A percentile compares a stretch with the other conserved stretches of the same genome.
These are phyloP conservation scores for Oehlia diaphana DNA, from an alignment of 192 early-diverging fungal genomes.

Conservation along the genomic window DNA sequence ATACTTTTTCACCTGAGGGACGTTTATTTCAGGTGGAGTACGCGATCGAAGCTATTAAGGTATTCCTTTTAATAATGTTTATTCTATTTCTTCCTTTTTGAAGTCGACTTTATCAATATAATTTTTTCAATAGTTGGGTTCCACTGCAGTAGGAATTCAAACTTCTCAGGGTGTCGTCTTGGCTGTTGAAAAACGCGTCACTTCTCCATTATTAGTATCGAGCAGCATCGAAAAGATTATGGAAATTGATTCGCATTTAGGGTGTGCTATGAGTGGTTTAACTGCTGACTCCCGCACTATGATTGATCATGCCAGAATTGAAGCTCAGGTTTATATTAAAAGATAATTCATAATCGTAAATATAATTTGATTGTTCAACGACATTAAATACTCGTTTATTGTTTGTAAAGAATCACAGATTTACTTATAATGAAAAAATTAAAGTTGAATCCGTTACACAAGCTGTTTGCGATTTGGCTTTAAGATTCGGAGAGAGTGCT, in stretches of 20 bases:
- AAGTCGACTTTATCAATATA: not conserved
- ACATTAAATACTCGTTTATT: not conserved
- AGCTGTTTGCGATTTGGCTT: constrained; percentile 95
- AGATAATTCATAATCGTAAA: not conserved
- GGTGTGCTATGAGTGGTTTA: constrained; percentile 96
- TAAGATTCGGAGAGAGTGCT: constrained; percentile 97
- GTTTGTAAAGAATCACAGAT: constrained; percentile 78
- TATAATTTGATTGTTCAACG: not conserved
- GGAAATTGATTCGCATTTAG: constrained; percentile 94
- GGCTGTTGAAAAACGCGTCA: constrained; percentile 97
- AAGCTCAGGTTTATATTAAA: constrained; percentile 76
- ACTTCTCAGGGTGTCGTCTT: constrained; percentile 91
- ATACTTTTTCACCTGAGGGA: constrained; percentile 99
- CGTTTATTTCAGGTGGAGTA: constrained; percentile 99
- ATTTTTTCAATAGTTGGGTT: constrained; percentile 70
- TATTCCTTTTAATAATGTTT: constrained; percentile 25
- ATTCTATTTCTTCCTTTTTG: not conserved
- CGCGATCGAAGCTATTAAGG: constrained; percentile 99
- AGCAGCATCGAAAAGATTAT: constrained; percentile 98
- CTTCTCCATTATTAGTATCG: constrained; percentile 88
- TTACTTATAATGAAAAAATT: constrained; percentile 93
- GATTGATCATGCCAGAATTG: constrained; percentile 96
- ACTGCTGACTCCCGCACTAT: constrained; percentile 97
- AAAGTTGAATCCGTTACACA: constrained; percentile 97
- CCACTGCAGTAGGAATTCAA: constrained; percentile 97